Conservation (phyloP, 176 grass and related monocot genomes). For the Lolium multiflorum region DNA sequence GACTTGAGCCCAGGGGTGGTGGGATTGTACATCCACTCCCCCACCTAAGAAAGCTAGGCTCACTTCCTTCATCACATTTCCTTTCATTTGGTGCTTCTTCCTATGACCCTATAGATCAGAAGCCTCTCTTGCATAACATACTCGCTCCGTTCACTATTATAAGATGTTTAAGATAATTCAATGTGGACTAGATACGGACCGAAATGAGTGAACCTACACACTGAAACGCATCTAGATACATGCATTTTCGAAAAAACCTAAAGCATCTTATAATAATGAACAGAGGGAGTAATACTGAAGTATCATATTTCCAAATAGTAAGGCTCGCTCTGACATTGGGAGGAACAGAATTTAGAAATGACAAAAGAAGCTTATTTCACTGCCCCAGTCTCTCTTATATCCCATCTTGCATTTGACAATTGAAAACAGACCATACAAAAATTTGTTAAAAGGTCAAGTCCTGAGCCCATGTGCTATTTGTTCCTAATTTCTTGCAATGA, state of each 20-base stretch:
- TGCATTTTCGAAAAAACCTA: too few species aligned
- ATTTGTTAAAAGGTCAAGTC: background rate
- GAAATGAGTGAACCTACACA: too few species aligned
- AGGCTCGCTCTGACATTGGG: background rate
- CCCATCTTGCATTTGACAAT: background rate
- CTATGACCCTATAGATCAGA: background rate
- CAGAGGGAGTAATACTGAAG: background rate
- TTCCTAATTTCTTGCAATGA: background rate
- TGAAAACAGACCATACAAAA: background rate
- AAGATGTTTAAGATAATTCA: too few species aligned
- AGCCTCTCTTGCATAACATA: background rate
- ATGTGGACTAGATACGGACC: too few species aligned
- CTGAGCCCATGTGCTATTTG: slow-evolving; percentile 5
- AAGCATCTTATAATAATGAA: too few species aligned
- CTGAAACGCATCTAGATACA: too few species aligned
- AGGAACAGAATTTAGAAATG: background rate
- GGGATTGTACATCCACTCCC: background rate
- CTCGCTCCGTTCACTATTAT: background rate
- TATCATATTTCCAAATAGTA: slow-evolving; percentile 2
- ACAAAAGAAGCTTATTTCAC: background rate
- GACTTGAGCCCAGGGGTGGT: background rate
- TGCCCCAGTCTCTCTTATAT: background rate
- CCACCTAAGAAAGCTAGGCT: background rate
- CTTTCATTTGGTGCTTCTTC: slow-evolving; percentile 1
- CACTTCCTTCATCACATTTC: slow-evolving; percentile 4